These are phyloP conservation scores for Aspergillus nomiae DNA, from an alignment of 2,329 filamentous ascomycete genomes.

Conservation along the genomic window DNA sequence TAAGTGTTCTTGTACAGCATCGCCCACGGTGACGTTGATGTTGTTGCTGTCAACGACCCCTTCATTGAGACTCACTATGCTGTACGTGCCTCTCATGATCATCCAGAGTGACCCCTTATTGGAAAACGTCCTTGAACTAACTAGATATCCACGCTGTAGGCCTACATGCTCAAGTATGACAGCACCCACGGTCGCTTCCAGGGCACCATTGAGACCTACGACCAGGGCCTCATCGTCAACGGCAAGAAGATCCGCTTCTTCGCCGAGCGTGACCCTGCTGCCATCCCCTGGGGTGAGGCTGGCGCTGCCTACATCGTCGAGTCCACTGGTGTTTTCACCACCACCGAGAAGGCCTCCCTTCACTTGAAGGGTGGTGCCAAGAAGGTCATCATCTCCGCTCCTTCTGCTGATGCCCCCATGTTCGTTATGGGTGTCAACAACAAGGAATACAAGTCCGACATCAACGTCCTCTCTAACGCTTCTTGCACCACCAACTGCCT, in stretches of 20 bases:
- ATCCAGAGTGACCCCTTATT: background rate
- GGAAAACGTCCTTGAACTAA: background rate
- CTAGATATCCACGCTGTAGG: conserved; percentile 53
- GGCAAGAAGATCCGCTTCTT: conserved; percentile 96
- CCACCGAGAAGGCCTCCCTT: conserved; percentile 89
- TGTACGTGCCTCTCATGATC: conserved; percentile 63
- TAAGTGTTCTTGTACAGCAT: conserved; percentile 52
- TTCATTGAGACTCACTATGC: conserved; percentile 99
- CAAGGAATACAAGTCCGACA: conserved; percentile 84
- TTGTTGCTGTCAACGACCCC: conserved; percentile 98
- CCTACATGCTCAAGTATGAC: conserved; percentile 99
- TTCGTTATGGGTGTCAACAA: conserved; percentile 99
- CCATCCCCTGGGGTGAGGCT: conserved; percentile 86
- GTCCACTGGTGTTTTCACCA: conserved; percentile 99
- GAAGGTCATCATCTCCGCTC: conserved; percentile 78
- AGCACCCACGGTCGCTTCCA: conserved; percentile 96
- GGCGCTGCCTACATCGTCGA: conserved; percentile 94
- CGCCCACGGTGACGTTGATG: conserved; percentile 83
- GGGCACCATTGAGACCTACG: conserved; percentile 76
- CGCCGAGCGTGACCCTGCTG: conserved; percentile 83
- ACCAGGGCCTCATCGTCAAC: conserved; percentile 79
- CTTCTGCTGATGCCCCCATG: conserved; percentile 84
- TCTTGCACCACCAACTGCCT: conserved; percentile 99
- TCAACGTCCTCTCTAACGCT: conserved; percentile 96
- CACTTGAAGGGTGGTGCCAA: conserved; percentile 97